Conservation (phyloP, 192 early-diverging fungal species). For the Backusella circina region DNA sequence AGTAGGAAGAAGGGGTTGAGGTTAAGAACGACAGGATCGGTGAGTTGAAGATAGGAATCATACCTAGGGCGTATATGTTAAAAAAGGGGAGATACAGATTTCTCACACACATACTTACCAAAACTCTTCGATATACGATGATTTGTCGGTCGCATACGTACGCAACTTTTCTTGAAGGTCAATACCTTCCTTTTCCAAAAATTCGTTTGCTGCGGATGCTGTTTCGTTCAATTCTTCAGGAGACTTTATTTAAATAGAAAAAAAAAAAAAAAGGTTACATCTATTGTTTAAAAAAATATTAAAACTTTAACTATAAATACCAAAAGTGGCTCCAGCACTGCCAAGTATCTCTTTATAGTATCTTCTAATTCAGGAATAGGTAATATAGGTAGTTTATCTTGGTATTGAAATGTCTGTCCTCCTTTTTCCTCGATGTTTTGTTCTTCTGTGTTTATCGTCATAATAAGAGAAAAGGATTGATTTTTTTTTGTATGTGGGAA, state of each 20-base stretch:
- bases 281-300: not conserved
- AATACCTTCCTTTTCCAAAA: constrained; percentile 44
- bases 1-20: constrained; percentile 45
- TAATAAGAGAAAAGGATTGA: not conserved
- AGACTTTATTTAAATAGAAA: constrained; percentile 33
- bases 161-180: constrained; percentile 53
- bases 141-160: constrained; percentile 44
- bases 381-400: constrained; percentile 52
- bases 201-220: constrained; percentile 27
- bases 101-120: constrained; percentile 33
- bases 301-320: not conserved
- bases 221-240: constrained; percentile 42
- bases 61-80: constrained; percentile 12
- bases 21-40: constrained; percentile 40
- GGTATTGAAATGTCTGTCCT: constrained; percentile 53
- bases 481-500: not conserved
- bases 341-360: constrained; percentile 43
- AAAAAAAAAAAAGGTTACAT: no score
- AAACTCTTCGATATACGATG: constrained; percentile 48
- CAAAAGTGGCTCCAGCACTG: constrained; percentile 24
- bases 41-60: constrained; percentile 39
- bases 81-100: not conserved
- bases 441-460: not conserved
- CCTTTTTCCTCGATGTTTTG: not conserved
- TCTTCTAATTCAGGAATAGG: constrained; percentile 52